Base-by-base conservation (phyloP, 176 grass and related monocot genomes). In the Thinopyrum elongatum region DNA sequence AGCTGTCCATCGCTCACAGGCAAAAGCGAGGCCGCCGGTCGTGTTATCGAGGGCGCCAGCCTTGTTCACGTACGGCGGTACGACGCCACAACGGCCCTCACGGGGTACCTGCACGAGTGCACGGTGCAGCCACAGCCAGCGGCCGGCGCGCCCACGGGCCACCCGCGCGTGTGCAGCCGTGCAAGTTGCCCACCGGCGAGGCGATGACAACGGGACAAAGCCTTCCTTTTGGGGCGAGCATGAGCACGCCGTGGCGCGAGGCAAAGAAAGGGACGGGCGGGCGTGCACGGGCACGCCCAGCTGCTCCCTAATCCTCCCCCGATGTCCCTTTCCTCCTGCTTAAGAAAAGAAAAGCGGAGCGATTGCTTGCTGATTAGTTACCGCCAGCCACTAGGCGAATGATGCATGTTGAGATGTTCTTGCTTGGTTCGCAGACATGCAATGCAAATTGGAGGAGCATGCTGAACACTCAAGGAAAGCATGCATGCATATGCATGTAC, bases 171-270 rank as follows among this genome's bases (percentile, higher is more conserved):
- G n/a, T 21, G 81, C 30, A 15, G 69, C 76, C 2, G 26, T 75
- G 67, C 65, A 70, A 83, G 25, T 80, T 74, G 42, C 65, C 47
- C 36, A 44, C 74, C 80, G 9, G 33, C 67, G 44, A 44, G 9
- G 42, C 67, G 58, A 58, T n/a, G 81, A 16, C 74, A 42, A 74
- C 65, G 67, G 74, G 78, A 69, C 80, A 87, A 76, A 72, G 86
- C 86, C 86, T 91, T 80, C 76, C 82, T 82, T 88, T 84, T 64
- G 36, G 85, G 82, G 65, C 15, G 76, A 65, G 42, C 41, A 41
- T 10, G 41, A 44, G 67, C 5, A 76, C 68, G 84, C 81, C 81
- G 61, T 39, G 81, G 70, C 85, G 22, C 59, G 27, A 65, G 73
- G 26, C 81, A 77, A 78, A 49, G 44, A 90, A 83, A 80, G 29